These are phyloP conservation scores for Ustilago crameri DNA, from an alignment of 1,284 basidiomycete species.

Conservation along the genomic window DNA sequence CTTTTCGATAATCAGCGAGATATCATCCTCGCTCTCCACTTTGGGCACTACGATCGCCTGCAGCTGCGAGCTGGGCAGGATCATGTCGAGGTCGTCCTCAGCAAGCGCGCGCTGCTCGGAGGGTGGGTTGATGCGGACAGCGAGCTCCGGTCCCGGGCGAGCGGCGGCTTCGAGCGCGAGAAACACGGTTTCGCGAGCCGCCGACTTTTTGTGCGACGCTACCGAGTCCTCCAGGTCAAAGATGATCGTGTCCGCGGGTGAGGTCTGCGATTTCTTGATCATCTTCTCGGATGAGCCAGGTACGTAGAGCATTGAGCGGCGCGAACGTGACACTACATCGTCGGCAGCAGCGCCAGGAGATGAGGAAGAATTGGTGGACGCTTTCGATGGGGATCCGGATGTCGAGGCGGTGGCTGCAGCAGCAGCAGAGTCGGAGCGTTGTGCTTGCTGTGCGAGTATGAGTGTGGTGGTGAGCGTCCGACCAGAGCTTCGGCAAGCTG, in stretches of 20 bases:
- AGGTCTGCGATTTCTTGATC: slow-evolving; percentile 57
- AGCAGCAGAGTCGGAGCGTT: slow-evolving; percentile 1
- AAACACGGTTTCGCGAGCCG: slow-evolving; percentile 58
- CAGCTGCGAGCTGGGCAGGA: slow-evolving; percentile 51
- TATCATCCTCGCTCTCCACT: slow-evolving; percentile 59
- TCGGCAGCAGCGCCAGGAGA: background rate
- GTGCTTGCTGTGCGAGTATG: background rate
- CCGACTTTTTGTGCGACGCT: slow-evolving; percentile 60
- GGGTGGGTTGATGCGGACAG: slow-evolving; percentile 66
- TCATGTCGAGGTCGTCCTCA: slow-evolving; percentile 59
- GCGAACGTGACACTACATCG: slow-evolving; percentile 26
- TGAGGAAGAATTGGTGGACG: background rate
- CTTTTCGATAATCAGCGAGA: slow-evolving; percentile 44
- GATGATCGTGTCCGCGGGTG: slow-evolving; percentile 59
- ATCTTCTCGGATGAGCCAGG: slow-evolving; percentile 64
- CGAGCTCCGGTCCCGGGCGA: slow-evolving; percentile 47
- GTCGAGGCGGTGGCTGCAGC: background rate
- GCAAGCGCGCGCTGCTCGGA: slow-evolving; percentile 40
- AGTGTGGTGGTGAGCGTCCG: slow-evolving; percentile 4
- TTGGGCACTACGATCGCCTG: slow-evolving; percentile 64
- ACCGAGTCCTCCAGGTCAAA: slow-evolving; percentile 66
- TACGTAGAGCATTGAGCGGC: slow-evolving; percentile 60
- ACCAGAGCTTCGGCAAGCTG: background rate
- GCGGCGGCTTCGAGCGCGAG: slow-evolving; percentile 55
- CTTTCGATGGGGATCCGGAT: background rate